Evolutionary conservation across 495 filamentous ascomycete genomes (phyloP).

Genomic region (Penicillium waksmanii): DNA sequence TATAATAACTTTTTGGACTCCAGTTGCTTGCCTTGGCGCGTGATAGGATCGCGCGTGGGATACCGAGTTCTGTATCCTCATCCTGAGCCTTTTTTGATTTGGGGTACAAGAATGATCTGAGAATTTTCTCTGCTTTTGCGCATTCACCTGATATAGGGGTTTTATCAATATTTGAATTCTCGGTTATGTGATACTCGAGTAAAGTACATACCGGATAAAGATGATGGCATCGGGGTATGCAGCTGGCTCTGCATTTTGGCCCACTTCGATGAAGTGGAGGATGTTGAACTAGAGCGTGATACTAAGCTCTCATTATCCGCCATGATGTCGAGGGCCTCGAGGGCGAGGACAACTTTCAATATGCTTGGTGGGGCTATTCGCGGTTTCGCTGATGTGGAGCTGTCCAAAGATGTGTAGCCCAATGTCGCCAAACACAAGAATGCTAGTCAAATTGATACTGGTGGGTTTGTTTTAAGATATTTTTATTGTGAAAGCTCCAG

Average conservation of each 20-base stretch:
- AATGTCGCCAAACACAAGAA: not conserved
- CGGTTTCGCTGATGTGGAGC: too few relatives aligned
- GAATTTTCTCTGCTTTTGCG: constrained; percentile 81
- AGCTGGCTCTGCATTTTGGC: constrained; percentile 2
- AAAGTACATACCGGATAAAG: constrained; percentile 47
- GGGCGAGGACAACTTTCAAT: not conserved
- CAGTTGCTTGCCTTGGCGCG: not conserved
- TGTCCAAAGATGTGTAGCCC: not conserved
- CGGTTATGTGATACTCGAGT: too few relatives aligned
- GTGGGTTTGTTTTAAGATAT: not conserved
- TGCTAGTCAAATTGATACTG: not conserved
- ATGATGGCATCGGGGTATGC: constrained; percentile 62
- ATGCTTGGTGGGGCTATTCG: not conserved
- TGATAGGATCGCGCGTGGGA: constrained; percentile 70
- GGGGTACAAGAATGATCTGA: constrained; percentile 86
- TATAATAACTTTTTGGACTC: not conserved
- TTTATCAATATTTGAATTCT: too few relatives aligned
- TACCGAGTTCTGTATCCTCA: constrained; percentile 47
- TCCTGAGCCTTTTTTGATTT: constrained; percentile 36
- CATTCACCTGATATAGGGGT: constrained; percentile 47
- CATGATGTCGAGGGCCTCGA: not conserved
- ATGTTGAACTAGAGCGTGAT: not conserved
- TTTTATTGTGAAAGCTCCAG: not conserved
- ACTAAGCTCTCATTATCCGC: not conserved
- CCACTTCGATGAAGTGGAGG: not conserved